These are phyloP conservation scores for Rhododendron ferrugineum DNA, from an alignment of 148 eudicot genomes.

Conservation along the genomic window DNA sequence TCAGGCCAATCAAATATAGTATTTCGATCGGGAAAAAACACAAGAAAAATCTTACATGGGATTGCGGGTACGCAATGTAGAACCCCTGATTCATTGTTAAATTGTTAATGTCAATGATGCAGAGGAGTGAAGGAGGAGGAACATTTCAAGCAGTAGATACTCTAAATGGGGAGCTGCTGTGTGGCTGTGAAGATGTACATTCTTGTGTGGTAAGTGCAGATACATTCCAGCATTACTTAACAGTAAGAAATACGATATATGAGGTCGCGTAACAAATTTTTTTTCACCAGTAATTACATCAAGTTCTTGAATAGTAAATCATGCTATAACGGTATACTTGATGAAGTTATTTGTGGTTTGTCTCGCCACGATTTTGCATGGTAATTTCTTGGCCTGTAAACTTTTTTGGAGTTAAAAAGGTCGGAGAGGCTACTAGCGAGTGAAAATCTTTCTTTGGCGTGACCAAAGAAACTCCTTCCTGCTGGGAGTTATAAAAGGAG, in stretches of 20 bases:
- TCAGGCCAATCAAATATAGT: too few relatives aligned
- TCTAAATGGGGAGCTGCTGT: slow-evolving; percentile 64
- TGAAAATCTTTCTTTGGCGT: not conserved
- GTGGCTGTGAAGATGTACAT: slow-evolving; percentile 54
- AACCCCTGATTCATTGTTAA: not conserved
- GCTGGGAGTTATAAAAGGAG: not conserved
- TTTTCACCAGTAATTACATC: not conserved
- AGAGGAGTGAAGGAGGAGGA: slow-evolving; percentile 88
- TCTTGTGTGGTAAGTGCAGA: slow-evolving; percentile 39
- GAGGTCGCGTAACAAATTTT: not conserved
- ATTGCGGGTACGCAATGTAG: not conserved
- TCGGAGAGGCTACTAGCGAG: not conserved
- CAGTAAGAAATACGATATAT: not conserved
- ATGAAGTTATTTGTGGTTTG: not conserved
- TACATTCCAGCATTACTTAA: not conserved
- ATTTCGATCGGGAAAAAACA: too few relatives aligned
- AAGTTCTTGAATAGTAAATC: not conserved
- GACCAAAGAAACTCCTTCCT: not conserved
- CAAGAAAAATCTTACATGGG: too few relatives aligned
- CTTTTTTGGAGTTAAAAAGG: not conserved
- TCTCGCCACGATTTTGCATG: not conserved
- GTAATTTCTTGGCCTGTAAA: not conserved
- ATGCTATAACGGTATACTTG: not conserved
- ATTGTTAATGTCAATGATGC: not conserved
- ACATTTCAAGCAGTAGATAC: slow-evolving; percentile 58